These are phyloP conservation scores for Trametes maxima DNA, from an alignment of 768 basidiomycete species.

Conservation along the genomic window DNA sequence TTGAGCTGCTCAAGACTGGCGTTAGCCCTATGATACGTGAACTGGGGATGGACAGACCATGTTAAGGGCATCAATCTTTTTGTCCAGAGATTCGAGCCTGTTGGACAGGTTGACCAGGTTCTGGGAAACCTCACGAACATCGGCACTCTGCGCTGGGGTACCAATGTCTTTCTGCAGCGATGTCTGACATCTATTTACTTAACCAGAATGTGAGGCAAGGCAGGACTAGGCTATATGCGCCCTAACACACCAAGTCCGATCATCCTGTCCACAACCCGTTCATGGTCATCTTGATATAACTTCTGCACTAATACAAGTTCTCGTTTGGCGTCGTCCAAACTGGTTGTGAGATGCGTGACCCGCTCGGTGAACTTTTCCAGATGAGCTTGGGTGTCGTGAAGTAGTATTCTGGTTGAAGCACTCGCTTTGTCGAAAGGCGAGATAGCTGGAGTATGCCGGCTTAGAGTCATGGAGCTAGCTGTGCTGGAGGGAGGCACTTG, in stretches of 20 bases:
- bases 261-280: constrained; percentile 56
- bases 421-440: constrained; percentile 60
- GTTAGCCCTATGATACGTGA: not conserved
- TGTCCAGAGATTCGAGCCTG: constrained; percentile 29
- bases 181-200: constrained; percentile 66
- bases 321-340: constrained; percentile 52
- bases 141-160: constrained; percentile 50
- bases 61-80: constrained; percentile 29
- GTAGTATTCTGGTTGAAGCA: constrained; percentile 69
- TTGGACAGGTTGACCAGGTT: constrained; percentile 18
- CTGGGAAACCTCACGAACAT: constrained; percentile 22
- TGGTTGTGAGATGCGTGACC: constrained; percentile 53
- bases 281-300: constrained; percentile 62
- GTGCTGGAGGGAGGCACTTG: constrained; percentile 1
- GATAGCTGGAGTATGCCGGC: constrained; percentile 37
- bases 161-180: constrained; percentile 63
- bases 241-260: constrained; percentile 53
- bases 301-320: constrained; percentile 57
- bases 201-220: constrained; percentile 8
- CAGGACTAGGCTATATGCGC: constrained; percentile 27
- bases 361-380: constrained; percentile 66
- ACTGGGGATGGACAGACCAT: constrained; percentile 18
- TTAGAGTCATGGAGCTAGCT: constrained; percentile 18
- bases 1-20: constrained; percentile 23
- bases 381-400: constrained; percentile 74